phyloP scores from a whole-genome alignment of 345 rosid genomes.

The Cardamine occulta region DNA sequence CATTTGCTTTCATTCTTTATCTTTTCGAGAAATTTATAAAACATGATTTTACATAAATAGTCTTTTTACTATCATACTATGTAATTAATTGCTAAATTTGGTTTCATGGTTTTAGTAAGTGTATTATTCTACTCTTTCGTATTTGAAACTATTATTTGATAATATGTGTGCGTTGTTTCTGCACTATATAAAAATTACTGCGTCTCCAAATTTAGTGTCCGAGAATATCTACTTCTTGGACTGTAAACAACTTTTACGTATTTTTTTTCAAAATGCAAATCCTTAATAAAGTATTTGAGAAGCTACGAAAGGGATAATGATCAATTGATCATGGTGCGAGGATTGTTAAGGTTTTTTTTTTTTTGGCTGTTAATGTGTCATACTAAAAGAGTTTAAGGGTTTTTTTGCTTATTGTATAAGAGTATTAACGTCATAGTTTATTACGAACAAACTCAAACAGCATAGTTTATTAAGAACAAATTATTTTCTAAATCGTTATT shows the following conservation, averaged over 20 bases:
- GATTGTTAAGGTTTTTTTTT: neutral
- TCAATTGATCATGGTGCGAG: neutral
- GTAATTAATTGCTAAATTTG: too few species aligned
- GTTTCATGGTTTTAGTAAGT: neutral
- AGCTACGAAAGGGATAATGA: too few species aligned
- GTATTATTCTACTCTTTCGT: neutral
- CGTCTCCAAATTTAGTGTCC: neutral
- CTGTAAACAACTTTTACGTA: neutral
- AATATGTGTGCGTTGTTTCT: neutral
- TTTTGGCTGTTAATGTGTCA: neutral
- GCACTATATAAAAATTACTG: neutral
- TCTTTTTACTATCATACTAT: neutral
- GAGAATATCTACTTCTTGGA: neutral
- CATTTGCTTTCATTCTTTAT: constrained; percentile 2
- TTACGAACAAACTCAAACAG: too few species aligned
- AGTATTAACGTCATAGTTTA: too few species aligned
- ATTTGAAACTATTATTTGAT: neutral
- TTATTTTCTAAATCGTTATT: too few species aligned
- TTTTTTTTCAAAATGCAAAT: too few species aligned
- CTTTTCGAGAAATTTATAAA: neutral
- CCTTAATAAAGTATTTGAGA: too few species aligned
- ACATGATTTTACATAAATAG: neutral
- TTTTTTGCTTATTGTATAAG: neutral
- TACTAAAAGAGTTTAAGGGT: neutral
- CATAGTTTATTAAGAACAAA: neutral